Conservation (phyloP, 2,329 filamentous ascomycete genomes). For the Samsoniella hepiali region DNA sequence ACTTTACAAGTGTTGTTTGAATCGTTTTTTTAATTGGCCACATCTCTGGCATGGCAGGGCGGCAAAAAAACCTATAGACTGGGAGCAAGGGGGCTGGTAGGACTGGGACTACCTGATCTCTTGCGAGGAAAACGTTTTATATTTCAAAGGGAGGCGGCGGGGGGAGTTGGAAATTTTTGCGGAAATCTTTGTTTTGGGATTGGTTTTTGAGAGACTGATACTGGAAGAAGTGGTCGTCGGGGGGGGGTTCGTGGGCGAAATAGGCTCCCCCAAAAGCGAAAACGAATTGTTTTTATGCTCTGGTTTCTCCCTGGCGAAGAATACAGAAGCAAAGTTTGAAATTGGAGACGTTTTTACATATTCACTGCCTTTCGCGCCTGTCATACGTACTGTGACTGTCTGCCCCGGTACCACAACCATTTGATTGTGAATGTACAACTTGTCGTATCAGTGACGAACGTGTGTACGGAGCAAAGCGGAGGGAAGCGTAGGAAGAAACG, state of each 20-base stretch:
- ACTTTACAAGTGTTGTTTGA: not conserved
- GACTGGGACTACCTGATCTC: not conserved
- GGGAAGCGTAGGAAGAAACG: too few relatives aligned
- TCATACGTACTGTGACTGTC: not conserved
- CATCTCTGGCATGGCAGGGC: not conserved
- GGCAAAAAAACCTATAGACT: slow-evolving; percentile 14
- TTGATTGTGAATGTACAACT: too few relatives aligned
- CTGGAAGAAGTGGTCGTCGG: not conserved
- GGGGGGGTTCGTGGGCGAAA: not conserved
- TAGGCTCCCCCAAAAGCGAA: not conserved
- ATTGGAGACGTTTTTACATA: not conserved
- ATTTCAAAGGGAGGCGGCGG: not conserved
- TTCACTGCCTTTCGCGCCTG: not conserved
- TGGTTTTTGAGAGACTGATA: slow-evolving; percentile 3
- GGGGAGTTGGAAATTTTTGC: slow-evolving; percentile 4
- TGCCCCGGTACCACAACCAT: too few relatives aligned
- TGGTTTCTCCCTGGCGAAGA: not conserved
- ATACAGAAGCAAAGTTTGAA: not conserved
- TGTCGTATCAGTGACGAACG: too few relatives aligned
- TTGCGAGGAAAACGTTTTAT: slow-evolving; percentile 4
- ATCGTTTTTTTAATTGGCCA: slow-evolving; percentile 3
- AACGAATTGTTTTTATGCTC: not conserved
- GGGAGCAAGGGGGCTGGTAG: not conserved
- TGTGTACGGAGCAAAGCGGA: too few relatives aligned
- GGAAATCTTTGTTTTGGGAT: not conserved